These are phyloP conservation scores for Camellia lanceoleosa DNA, from an alignment of 148 eudicot genomes.

Conservation along the genomic window DNA sequence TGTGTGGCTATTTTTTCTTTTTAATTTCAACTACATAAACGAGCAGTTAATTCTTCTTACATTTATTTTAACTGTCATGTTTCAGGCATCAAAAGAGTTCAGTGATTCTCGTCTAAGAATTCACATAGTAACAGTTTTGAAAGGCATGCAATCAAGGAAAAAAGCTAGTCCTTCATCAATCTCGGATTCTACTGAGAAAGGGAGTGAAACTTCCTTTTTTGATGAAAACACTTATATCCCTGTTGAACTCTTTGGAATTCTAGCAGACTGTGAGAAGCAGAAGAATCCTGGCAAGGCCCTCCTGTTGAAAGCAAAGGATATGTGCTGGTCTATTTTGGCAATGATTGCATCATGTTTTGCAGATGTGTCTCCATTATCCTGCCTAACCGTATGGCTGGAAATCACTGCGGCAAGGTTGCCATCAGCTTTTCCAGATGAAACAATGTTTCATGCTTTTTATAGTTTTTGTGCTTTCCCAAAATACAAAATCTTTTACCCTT, in stretches of 20 bases:
- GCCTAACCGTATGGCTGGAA: slow-evolving; percentile 92
- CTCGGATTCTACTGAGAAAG: slow-evolving; percentile 35
- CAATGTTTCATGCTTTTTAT: slow-evolving; percentile 12
- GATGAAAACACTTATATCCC: slow-evolving; percentile 45
- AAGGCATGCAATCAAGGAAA: slow-evolving; percentile 69
- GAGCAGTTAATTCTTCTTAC: slow-evolving; percentile 1
- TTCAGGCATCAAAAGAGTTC: slow-evolving; percentile 85
- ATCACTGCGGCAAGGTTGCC: slow-evolving; percentile 88
- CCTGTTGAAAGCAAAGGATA: slow-evolving; percentile 76
- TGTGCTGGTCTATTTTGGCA: slow-evolving; percentile 94
- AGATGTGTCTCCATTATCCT: slow-evolving; percentile 77
- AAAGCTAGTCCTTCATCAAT: slow-evolving; percentile 41
- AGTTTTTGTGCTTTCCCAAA: slow-evolving; percentile 5
- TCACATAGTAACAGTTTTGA: slow-evolving; percentile 81
- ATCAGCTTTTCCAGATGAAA: slow-evolving; percentile 8
- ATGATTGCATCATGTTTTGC: slow-evolving; percentile 91
- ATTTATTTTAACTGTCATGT: slow-evolving; percentile 7
- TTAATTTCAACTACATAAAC: background rate
- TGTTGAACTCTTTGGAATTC: slow-evolving; percentile 72
- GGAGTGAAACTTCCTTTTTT: slow-evolving; percentile 34
- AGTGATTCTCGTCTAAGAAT: slow-evolving; percentile 69
- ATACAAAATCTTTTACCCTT: background rate
- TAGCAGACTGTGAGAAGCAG: slow-evolving; percentile 82
- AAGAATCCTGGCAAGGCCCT: slow-evolving; percentile 80
- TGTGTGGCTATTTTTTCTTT: background rate